Conservation (phyloP, 2,329 filamentous ascomycete genomes). For the Pseudogymnoascus sp. region DNA sequence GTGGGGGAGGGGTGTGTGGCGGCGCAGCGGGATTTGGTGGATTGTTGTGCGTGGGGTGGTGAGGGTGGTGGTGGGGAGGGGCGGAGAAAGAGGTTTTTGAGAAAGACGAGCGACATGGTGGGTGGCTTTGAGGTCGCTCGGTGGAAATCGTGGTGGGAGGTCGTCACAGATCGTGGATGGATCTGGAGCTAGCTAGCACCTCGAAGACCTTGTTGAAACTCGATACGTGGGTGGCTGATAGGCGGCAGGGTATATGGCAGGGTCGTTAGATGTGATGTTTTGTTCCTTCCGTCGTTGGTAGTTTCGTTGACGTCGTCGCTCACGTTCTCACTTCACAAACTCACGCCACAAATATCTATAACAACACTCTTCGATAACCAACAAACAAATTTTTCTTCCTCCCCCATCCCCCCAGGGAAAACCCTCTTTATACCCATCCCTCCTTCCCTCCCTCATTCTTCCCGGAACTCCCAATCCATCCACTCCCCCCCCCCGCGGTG, state of each 20-base stretch:
- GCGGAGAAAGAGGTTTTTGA: constrained; percentile 28
- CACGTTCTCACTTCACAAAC: too few species aligned
- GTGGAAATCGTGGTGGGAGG: constrained; percentile 5
- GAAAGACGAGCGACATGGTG: constrained; percentile 24
- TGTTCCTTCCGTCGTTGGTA: too few species aligned
- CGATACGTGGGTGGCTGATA: too few species aligned
- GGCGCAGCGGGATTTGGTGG: constrained; percentile 12
- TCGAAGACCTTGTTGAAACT: too few species aligned
- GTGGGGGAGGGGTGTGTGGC: too few species aligned
- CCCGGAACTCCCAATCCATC: background rate
- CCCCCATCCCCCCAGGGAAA: background rate
- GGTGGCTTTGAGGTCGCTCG: constrained; percentile 11
- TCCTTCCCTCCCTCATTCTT: background rate
- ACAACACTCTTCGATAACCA: background rate
- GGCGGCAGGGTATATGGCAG: too few species aligned
- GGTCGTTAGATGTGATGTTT: too few species aligned
- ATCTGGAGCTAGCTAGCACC: background rate
- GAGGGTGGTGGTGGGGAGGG: background rate
- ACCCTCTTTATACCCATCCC: background rate
- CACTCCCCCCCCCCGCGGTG: background rate
- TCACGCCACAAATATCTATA: too few species aligned
- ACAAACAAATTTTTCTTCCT: background rate
- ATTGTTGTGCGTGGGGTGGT: background rate
- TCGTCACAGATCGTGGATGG: too few species aligned
- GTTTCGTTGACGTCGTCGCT: too few species aligned